These are phyloP conservation scores for Nakazawaea ishiwadae DNA, from an alignment of 805 yeast genomes.

Conservation along the genomic window DNA sequence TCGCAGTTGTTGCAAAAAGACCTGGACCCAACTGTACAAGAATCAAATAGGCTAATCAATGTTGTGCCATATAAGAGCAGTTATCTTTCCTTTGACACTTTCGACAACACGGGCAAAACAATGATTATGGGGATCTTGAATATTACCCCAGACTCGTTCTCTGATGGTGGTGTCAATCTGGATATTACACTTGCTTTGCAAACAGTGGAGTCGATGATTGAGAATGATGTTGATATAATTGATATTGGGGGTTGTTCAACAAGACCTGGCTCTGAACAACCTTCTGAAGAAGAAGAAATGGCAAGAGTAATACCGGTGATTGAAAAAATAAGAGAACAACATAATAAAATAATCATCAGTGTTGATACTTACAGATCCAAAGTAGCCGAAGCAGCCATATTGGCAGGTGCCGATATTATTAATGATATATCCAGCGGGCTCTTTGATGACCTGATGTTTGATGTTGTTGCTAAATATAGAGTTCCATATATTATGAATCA, in stretches of 20 bases:
- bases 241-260: slow-evolving; percentile 97
- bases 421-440: slow-evolving; percentile 86
- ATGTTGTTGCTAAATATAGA: slow-evolving; percentile 60
- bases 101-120: slow-evolving; percentile 44
- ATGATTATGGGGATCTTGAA: slow-evolving; percentile 84
- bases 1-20: slow-evolving; percentile 36
- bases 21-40: slow-evolving; percentile 34
- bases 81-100: slow-evolving; percentile 38
- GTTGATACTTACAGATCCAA: slow-evolving; percentile 81
- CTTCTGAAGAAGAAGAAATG: slow-evolving; percentile 62
- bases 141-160: slow-evolving; percentile 91
- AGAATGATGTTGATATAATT: slow-evolving; percentile 65
- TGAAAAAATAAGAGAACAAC: slow-evolving; percentile 47
- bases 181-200: slow-evolving; percentile 36
- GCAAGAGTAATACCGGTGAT: slow-evolving; percentile 68
- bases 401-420: slow-evolving; percentile 83
- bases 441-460: slow-evolving; percentile 62
- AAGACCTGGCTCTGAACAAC: slow-evolving; percentile 72
- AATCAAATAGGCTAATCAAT: slow-evolving; percentile 44
- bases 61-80: slow-evolving; percentile 40
- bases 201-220: slow-evolving; percentile 44
- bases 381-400: slow-evolving; percentile 68
- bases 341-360: slow-evolving; percentile 49
- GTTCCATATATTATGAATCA: slow-evolving; percentile 83
- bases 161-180: slow-evolving; percentile 70